Conservation (phyloP, 2,329 filamentous ascomycete genomes). For the Cercospora zeae-maydis region DNA sequence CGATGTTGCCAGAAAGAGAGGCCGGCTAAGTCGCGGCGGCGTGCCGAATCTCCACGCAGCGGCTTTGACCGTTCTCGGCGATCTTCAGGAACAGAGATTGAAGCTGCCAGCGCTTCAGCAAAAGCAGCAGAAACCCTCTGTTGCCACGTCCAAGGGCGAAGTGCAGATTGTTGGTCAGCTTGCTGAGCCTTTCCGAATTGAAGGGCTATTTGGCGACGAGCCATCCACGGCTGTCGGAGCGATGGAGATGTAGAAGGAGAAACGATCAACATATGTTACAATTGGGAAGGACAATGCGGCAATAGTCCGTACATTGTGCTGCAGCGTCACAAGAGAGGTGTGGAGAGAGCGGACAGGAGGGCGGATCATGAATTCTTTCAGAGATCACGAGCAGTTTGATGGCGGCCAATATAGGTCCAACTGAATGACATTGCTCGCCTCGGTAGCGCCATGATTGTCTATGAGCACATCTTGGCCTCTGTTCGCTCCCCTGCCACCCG, state of each 20-base stretch:
- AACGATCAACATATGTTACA: neutral
- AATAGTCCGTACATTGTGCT: neutral
- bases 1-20: constrained; percentile 90
- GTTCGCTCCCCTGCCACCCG: neutral
- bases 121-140: constrained; percentile 31
- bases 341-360: neutral
- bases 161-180: constrained; percentile 89
- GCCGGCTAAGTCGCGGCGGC: constrained; percentile 81
- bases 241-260: constrained; percentile 16
- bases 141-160: constrained; percentile 54
- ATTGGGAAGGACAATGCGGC: neutral
- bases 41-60: constrained; percentile 84
- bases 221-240: constrained; percentile 29
- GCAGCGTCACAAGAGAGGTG: neutral
- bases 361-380: neutral
- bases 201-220: constrained; percentile 80
- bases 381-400: neutral
- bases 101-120: constrained; percentile 38
- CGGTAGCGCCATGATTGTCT: neutral
- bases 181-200: constrained; percentile 92
- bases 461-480: neutral
- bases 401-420: neutral
- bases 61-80: constrained; percentile 89
- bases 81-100: constrained; percentile 93
- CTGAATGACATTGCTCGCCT: neutral